Conservation (phyloP, 495 filamentous ascomycete species). For the Staphylotrichum tortipilum region DNA sequence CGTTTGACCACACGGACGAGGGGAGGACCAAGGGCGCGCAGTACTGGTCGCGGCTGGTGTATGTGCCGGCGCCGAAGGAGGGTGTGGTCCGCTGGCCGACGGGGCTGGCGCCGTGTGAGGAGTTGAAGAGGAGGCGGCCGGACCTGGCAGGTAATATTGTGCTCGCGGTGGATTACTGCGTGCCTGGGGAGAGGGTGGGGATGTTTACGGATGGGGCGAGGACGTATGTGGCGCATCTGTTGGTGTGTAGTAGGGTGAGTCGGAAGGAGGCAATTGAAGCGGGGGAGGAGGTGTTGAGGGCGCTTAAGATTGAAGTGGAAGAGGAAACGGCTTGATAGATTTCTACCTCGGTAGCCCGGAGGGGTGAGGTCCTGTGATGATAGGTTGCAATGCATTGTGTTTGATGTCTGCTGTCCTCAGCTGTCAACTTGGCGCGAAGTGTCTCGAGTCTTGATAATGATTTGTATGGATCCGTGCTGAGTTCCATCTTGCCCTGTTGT, state of each 20-base stretch:
- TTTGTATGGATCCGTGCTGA: too few relatives aligned
- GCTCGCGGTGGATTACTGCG: constrained; percentile 16
- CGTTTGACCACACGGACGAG: constrained; percentile 14
- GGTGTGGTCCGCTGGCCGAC: constrained; percentile 10
- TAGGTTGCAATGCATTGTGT: too few relatives aligned
- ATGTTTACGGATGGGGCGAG: constrained; percentile 19
- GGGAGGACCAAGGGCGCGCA: constrained; percentile 9
- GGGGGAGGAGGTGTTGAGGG: constrained; percentile 17
- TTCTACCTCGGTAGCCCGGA: too few relatives aligned
- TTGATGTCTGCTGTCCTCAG: too few relatives aligned
- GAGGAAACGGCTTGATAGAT: too few relatives aligned
- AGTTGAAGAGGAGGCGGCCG: constrained; percentile 17
- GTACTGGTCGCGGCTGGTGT: constrained; percentile 25
- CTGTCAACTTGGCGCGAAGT: too few relatives aligned
- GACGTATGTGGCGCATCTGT: constrained; percentile 21
- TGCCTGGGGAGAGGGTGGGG: constrained; percentile 12
- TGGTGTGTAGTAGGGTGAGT: constrained; percentile 16
- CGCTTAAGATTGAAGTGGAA: constrained; percentile 10
- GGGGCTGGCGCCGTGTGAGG: constrained; percentile 17
- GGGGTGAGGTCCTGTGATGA: too few relatives aligned
- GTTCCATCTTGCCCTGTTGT: too few relatives aligned
- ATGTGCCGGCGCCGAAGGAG: constrained; percentile 18
- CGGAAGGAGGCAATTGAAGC: constrained; percentile 14
- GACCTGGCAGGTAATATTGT: constrained; percentile 18
- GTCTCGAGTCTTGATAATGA: too few relatives aligned